phyloP scores from a whole-genome alignment of 495 filamentous ascomycete genomes.

The Neurospora pannonica region DNA sequence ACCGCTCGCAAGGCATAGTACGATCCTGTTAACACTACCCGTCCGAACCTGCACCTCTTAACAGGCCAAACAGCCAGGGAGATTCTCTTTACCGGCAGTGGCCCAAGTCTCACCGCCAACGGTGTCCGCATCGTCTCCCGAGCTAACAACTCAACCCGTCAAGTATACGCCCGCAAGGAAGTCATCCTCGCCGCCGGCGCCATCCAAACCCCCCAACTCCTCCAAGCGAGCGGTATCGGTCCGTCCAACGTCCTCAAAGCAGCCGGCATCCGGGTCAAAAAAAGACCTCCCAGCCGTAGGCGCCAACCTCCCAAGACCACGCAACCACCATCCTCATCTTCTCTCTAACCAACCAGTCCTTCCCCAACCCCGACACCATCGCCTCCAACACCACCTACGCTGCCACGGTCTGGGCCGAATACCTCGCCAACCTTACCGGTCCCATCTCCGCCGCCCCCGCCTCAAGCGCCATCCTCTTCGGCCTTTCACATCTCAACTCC shows the following conservation, averaged over 20 bases:
- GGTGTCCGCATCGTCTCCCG: constrained; percentile 13
- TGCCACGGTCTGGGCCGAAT: constrained; percentile 16
- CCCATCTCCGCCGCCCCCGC: constrained; percentile 13
- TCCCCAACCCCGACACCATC: constrained; percentile 19
- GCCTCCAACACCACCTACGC: constrained; percentile 16
- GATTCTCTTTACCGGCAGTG: constrained; percentile 10
- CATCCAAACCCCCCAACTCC: constrained; percentile 44
- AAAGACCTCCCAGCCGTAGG: constrained; percentile 43
- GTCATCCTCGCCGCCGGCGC: constrained; percentile 45
- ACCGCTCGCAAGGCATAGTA: constrained; percentile 21
- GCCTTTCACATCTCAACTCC: constrained; percentile 7
- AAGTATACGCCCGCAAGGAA: constrained; percentile 23
- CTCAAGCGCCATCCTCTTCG: constrained; percentile 8
- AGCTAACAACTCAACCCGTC: constrained; percentile 3
- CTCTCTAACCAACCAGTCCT: constrained; percentile 14
- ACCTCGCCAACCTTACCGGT: constrained; percentile 16
- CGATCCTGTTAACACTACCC: constrained; percentile 14
- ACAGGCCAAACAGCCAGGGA: constrained; percentile 17
- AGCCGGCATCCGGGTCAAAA: constrained; percentile 30
- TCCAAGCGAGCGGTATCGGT: constrained; percentile 45
- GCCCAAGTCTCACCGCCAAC: constrained; percentile 4
- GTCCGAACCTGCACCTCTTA: constrained; percentile 11
- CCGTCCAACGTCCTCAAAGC: constrained; percentile 31
- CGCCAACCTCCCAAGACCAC: constrained; percentile 42
- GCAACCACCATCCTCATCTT: constrained; percentile 16